phyloP scores from a whole-genome alignment of 2,329 filamentous ascomycete species.

The Pseudocercospora musae region DNA sequence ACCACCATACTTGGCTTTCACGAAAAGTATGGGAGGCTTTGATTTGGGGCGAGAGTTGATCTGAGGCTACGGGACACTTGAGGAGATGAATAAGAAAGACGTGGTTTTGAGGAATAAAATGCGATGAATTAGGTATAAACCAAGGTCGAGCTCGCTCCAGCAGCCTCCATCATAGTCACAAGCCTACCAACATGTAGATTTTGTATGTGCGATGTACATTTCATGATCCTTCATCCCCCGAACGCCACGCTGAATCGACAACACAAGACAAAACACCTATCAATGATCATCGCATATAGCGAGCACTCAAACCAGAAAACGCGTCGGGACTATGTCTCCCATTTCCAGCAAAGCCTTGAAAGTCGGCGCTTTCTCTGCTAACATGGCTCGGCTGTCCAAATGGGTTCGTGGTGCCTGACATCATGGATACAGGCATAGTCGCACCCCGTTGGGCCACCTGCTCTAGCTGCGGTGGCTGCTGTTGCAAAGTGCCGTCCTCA shows the following conservation, averaged over 20 bases:
- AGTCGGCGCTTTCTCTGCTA: constrained; percentile 69
- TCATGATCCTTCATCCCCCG: background rate
- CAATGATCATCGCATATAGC: constrained; percentile 35
- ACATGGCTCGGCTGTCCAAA: constrained; percentile 42
- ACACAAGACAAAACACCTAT: background rate
- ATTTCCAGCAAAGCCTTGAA: constrained; percentile 58
- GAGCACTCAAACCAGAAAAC: constrained; percentile 70
- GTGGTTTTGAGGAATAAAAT: too few relatives aligned
- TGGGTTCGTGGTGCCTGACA: constrained; percentile 30
- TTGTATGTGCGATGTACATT: constrained; percentile 2
- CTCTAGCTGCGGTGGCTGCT: constrained; percentile 18
- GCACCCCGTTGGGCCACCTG: constrained; percentile 34
- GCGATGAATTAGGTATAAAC: too few relatives aligned
- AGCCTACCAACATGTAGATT: background rate
- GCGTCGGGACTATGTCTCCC: constrained; percentile 77
- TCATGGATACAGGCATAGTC: constrained; percentile 37
- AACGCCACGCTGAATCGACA: constrained; percentile 17
- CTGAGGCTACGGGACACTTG: too few relatives aligned
- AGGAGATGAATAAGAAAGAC: too few relatives aligned
- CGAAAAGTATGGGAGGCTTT: too few relatives aligned
- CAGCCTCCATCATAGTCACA: too few relatives aligned
- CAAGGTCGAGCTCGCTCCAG: too few relatives aligned
- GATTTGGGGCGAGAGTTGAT: too few relatives aligned
- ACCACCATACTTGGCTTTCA: too few relatives aligned
- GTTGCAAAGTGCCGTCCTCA: constrained; percentile 34